These are phyloP conservation scores for Nadsonia starkeyi-henricii DNA, from an alignment of 1,139 yeast species.

Conservation along the genomic window DNA sequence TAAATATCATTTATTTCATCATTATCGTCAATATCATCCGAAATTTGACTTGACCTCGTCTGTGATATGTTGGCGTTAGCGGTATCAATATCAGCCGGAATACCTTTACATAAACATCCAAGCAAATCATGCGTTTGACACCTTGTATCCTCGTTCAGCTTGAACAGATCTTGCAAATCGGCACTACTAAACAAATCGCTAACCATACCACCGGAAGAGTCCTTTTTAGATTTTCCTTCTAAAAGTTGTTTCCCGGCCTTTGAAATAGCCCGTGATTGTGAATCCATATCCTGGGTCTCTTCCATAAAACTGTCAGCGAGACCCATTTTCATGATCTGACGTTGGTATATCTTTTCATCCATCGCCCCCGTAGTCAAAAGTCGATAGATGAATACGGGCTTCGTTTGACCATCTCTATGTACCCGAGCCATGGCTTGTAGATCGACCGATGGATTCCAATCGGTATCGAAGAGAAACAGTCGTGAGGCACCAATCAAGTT, in stretches of 20 bases:
- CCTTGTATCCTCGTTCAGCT: constrained; percentile 35
- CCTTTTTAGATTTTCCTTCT: constrained; percentile 24
- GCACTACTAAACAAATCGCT: constrained; percentile 27
- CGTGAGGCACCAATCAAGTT: constrained; percentile 86
- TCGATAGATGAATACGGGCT: constrained; percentile 70
- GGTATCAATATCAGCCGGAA: not conserved
- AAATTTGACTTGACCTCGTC: constrained; percentile 4
- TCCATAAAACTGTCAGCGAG: constrained; percentile 70
- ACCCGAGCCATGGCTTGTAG: constrained; percentile 93
- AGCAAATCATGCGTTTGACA: constrained; percentile 79
- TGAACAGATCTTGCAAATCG: constrained; percentile 66
- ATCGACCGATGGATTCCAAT: constrained; percentile 92
- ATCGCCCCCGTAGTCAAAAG: constrained; percentile 64
- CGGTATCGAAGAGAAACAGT: constrained; percentile 70
- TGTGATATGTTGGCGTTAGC: not conserved
- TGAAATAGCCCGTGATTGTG: constrained; percentile 13
- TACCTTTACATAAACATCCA: constrained; percentile 44
- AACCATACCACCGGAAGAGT: constrained; percentile 35
- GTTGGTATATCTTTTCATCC: constrained; percentile 86
- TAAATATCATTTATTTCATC: constrained; percentile 10
- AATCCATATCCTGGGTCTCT: constrained; percentile 12
- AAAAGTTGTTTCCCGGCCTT: constrained; percentile 2
- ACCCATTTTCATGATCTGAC: constrained; percentile 80
- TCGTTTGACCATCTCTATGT: constrained; percentile 82
- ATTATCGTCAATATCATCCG: constrained; percentile 4